Evolutionary conservation across 192 early-diverging fungal genomes (phyloP), one percentile per base, ranked within the genome.

Genomic region (Kickxella alabastrina): DNA sequence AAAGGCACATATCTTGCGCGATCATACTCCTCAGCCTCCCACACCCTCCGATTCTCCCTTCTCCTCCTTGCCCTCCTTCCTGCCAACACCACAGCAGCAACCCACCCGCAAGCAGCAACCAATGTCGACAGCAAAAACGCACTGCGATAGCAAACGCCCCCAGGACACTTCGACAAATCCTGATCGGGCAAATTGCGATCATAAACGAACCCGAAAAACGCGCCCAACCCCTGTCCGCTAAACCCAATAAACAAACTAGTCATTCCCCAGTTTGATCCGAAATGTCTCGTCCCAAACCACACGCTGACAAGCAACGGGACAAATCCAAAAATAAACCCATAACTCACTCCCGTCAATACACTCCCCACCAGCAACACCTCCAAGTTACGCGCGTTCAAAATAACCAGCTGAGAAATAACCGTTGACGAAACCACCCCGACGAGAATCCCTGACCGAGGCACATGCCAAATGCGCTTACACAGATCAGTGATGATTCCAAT

Each of bases 201-300:
- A 28, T 81, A 83, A 4, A 81, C 52, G 23, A 54, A 75, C 24
- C 85, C 85, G 57, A 85, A 85, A 28, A 84, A 49, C 5, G 83
- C 65, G 32, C 80, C 82, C 32, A 80, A 78, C 5, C 57, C 37
- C 43, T 85, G 83, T 14, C 81, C 83, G 41, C 85, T 81, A 28
- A 87, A 52, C 4, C 83, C 82, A 24, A 75, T 67, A 41, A 73
- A 65, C 40, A 74, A 47, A 6, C 61, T 68, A 24, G 79, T 62
- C 57, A 78, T 57, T 3, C 83, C 81, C 81, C 80, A 82, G 42
- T 75, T 77, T 28, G 65, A 71, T 12, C 67, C 69, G 48, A 79
- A 73, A 18, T 79, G 63, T 7, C 43, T 48, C 2, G 66, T 79
- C 13, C 77, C 77, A 26, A 75, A 79, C 67, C 67, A 79, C 52